Evolutionary conservation across 2,329 filamentous ascomycete species (phyloP).

Genomic region (Fusarium chlamydosporum): DNA sequence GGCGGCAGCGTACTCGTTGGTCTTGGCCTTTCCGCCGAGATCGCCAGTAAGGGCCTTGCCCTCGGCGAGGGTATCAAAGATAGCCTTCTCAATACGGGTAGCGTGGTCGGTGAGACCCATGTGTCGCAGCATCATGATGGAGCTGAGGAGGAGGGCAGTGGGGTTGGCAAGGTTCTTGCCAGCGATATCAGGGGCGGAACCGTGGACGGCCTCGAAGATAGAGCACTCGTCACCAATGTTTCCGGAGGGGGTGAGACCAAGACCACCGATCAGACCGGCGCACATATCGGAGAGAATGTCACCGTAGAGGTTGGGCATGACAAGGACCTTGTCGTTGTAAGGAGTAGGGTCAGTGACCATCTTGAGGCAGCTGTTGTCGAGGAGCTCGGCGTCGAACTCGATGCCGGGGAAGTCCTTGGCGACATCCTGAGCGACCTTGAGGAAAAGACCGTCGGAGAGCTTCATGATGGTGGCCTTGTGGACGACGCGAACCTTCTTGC

Average conservation of each 20-base stretch:
- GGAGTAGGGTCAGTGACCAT: slow-evolving; percentile 96
- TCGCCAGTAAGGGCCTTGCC: slow-evolving; percentile 97
- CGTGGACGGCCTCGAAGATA: slow-evolving; percentile 99
- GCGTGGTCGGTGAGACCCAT: slow-evolving; percentile 93
- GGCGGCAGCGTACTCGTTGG: slow-evolving; percentile 90
- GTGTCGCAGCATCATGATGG: slow-evolving; percentile 99
- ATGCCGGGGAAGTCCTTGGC: slow-evolving; percentile 96
- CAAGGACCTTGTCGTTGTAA: slow-evolving; percentile 99
- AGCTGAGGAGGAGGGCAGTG: slow-evolving; percentile 92
- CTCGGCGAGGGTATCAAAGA: slow-evolving; percentile 94
- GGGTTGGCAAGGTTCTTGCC: slow-evolving; percentile 98
- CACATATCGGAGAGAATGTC: slow-evolving; percentile 99
- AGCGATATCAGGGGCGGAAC: slow-evolving; percentile 95
- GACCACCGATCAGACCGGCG: slow-evolving; percentile 96
- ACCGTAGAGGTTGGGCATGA: slow-evolving; percentile 98
- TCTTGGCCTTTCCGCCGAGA: slow-evolving; percentile 96
- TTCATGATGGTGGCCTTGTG: slow-evolving; percentile 99
- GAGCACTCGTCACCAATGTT: slow-evolving; percentile 99
- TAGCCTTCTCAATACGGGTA: slow-evolving; percentile 89
- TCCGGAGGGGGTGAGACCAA: slow-evolving; percentile 95
- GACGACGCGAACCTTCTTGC: slow-evolving; percentile 96
- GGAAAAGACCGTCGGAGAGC: slow-evolving; percentile 99
- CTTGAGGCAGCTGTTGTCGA: slow-evolving; percentile 99
- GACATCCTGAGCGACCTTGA: slow-evolving; percentile 86
- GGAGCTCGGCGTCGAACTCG: slow-evolving; percentile 96